Evolutionary conservation across 1,139 yeast species (phyloP).

Genomic region (Taphrina confusa): DNA sequence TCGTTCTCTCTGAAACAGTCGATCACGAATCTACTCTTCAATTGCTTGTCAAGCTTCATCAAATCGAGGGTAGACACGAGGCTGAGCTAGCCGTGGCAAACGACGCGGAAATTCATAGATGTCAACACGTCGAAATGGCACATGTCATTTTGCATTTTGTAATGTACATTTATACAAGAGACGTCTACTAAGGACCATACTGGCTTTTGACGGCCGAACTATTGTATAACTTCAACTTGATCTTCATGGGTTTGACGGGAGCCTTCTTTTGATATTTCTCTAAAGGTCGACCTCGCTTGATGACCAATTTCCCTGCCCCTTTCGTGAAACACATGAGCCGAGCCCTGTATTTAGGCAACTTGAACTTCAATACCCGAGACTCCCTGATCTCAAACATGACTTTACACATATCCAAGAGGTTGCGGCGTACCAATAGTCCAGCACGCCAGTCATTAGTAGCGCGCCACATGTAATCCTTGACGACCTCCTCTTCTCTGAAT

Average conservation of each 20-base stretch:
- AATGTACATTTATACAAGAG: no score
- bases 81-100: no score
- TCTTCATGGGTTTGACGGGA: slow-evolving; percentile 18
- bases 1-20: no score
- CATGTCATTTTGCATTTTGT: no score
- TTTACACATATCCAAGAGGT: slow-evolving; percentile 64
- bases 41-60: no score
- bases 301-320: slow-evolving; percentile 53
- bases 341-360: slow-evolving; percentile 66
- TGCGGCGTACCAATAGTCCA: slow-evolving; percentile 59
- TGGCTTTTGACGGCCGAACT: not conserved
- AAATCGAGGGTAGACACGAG: no score
- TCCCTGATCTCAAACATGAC: slow-evolving; percentile 68
- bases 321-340: slow-evolving; percentile 42
- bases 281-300: slow-evolving; percentile 21
- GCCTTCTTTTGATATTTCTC: slow-evolving; percentile 24
- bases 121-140: no score
- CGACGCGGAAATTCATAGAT: no score
- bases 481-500: slow-evolving; percentile 63
- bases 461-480: slow-evolving; percentile 66
- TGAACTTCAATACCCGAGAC: slow-evolving; percentile 60
- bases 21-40: no score
- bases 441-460: slow-evolving; percentile 58
- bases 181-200: no score
- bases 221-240: slow-evolving; percentile 24